Percentiles rank a stretch among this genome's conserved stretches.
These are phyloP conservation scores for Malus hybrid DNA, from an alignment of 331 rosid species.

Conservation along the genomic window DNA sequence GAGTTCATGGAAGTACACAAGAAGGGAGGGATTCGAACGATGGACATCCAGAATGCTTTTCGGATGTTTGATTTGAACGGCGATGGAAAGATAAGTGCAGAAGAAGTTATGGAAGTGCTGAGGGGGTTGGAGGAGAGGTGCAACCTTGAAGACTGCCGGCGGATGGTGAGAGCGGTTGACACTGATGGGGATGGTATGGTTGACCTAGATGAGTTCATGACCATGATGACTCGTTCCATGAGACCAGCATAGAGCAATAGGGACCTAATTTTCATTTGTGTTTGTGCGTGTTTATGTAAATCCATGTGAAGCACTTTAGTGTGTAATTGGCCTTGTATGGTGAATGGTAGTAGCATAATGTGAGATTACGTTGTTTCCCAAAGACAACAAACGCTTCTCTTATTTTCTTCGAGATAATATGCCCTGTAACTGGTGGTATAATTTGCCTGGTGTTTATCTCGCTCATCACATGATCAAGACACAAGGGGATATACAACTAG, in stretches of 20 bases:
- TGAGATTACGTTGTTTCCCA: not conserved
- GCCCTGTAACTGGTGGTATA: no score
- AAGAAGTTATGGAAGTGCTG: conserved; percentile 56
- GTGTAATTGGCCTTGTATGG: not conserved
- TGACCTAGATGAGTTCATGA: conserved; percentile 67
- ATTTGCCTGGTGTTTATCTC: no score
- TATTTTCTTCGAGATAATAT: no score
- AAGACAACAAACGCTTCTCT: no score
- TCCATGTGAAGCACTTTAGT: not conserved
- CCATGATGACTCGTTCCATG: conserved; percentile 62
- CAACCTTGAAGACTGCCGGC: conserved; percentile 61
- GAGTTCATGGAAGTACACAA: conserved; percentile 73
- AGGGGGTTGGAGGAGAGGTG: conserved; percentile 60
- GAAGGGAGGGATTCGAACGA: conserved; percentile 44
- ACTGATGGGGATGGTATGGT: conserved; percentile 81
- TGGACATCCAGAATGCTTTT: conserved; percentile 61
- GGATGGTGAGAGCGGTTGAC: conserved; percentile 78
- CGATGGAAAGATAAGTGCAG: conserved; percentile 78
- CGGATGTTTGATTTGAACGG: conserved; percentile 54
- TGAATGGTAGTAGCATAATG: no score
- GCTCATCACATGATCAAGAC: no score
- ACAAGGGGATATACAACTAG: no score
- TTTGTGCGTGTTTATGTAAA: not conserved
- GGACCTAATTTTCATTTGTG: not conserved
- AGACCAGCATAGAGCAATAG: conserved; percentile 3